Percentiles rank a stretch among this genome's conserved stretches.
phyloP scores from a whole-genome alignment of 148 eudicot genomes.

The Bassia scoparia region DNA sequence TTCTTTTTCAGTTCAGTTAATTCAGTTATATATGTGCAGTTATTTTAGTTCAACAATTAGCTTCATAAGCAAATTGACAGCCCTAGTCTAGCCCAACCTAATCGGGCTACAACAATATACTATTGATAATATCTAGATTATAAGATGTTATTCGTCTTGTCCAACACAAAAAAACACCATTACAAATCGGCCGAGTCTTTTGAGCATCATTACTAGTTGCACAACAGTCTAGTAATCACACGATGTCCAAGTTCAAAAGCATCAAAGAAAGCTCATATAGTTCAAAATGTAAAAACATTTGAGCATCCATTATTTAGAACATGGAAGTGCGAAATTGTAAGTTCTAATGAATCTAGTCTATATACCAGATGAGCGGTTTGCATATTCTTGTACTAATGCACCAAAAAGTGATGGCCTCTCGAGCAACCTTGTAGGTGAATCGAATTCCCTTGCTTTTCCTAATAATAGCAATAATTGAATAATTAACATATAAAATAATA shows the following conservation, averaged over 20 bases:
- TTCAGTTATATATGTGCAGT: too few relatives aligned
- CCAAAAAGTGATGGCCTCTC: slow-evolving; percentile 81
- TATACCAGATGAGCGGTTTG: slow-evolving; percentile 64
- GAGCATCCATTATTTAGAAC: not conserved
- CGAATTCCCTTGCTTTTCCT: slow-evolving; percentile 83
- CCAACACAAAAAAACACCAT: not conserved
- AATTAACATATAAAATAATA: too few relatives aligned
- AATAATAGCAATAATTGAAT: not conserved
- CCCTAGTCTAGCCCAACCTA: too few relatives aligned
- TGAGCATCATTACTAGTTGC: not conserved
- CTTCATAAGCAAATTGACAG: too few relatives aligned
- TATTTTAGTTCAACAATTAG: too few relatives aligned
- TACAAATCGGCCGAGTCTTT: not conserved
- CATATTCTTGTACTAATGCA: slow-evolving; percentile 91
- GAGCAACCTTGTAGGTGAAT: slow-evolving; percentile 67
- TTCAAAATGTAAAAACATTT: not conserved
- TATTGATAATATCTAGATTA: not conserved
- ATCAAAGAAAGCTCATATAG: not conserved
- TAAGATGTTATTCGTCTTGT: not conserved
- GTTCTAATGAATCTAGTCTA: not conserved
- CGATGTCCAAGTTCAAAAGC: too few relatives aligned
- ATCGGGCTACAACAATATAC: too few relatives aligned
- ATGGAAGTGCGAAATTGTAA: not conserved
- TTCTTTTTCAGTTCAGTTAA: too few relatives aligned
- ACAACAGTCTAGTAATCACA: not conserved